Evolutionary conservation across 768 basidiomycete species (phyloP).

Genomic region (Clitopilus passeckerianus): DNA sequence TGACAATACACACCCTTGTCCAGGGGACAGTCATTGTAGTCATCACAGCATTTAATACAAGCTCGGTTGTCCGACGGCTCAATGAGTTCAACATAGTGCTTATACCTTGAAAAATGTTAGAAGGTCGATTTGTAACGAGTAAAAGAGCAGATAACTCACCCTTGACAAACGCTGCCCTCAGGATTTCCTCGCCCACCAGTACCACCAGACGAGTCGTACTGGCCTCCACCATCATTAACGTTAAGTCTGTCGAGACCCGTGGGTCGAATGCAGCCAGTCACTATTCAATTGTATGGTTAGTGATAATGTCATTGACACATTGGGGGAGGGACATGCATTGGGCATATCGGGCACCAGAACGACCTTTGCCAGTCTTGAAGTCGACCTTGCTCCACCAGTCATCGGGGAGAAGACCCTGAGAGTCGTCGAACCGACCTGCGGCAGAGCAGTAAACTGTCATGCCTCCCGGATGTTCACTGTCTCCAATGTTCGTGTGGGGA

Average conservation of each 20-base stretch:
- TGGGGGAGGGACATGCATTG: conserved; percentile 28
- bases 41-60: conserved; percentile 52
- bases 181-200: conserved; percentile 42
- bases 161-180: conserved; percentile 40
- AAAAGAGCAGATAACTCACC: conserved; percentile 20
- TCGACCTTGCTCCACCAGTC: conserved; percentile 46
- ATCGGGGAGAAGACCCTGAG: conserved; percentile 36
- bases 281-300: conserved; percentile 16
- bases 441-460: conserved; percentile 47
- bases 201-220: conserved; percentile 55
- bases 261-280: conserved; percentile 49
- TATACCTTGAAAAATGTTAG: too few relatives aligned
- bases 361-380: conserved; percentile 33
- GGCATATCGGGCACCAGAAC: conserved; percentile 32
- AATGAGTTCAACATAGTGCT: conserved; percentile 53
- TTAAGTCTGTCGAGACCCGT: conserved; percentile 34
- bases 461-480: conserved; percentile 48
- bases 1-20: conserved; percentile 28
- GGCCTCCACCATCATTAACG: conserved; percentile 41
- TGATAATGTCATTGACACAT: too few relatives aligned
- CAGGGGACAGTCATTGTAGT: conserved; percentile 43
- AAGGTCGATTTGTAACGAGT: too few relatives aligned
- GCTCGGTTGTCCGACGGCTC: conserved; percentile 43
- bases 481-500: conserved; percentile 44
- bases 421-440: conserved; percentile 25